These are phyloP conservation scores for Ramichloridium luteum DNA, from an alignment of 2,329 filamentous ascomycete species.

Conservation along the genomic window DNA sequence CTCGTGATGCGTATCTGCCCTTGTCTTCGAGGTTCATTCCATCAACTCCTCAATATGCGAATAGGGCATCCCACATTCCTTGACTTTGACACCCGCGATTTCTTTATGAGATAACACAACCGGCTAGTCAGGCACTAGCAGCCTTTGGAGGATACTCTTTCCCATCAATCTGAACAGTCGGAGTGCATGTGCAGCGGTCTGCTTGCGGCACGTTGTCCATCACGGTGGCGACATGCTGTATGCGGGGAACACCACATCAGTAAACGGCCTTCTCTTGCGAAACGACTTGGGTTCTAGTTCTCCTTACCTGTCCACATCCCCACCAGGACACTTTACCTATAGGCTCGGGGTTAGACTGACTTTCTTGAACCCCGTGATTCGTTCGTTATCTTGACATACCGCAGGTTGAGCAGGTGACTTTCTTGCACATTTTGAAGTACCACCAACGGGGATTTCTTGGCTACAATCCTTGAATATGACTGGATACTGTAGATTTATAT, in stretches of 20 bases:
- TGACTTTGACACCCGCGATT: too few relatives aligned
- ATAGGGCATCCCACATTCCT: too few relatives aligned
- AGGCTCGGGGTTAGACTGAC: slow-evolving; percentile 6
- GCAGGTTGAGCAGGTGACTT: slow-evolving; percentile 50
- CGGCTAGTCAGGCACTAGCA: too few relatives aligned
- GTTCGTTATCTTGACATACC: slow-evolving; percentile 34
- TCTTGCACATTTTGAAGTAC: slow-evolving; percentile 55
- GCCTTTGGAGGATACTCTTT: slow-evolving; percentile 51
- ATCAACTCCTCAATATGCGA: too few relatives aligned
- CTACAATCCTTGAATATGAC: too few relatives aligned
- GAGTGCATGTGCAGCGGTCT: slow-evolving; percentile 54
- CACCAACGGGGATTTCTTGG: too few relatives aligned
- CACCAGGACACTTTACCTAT: slow-evolving; percentile 24
- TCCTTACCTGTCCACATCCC: slow-evolving; percentile 19
- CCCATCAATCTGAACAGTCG: slow-evolving; percentile 48
- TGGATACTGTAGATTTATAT: too few relatives aligned
- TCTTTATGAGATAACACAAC: too few relatives aligned
- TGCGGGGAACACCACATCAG: slow-evolving; percentile 1
- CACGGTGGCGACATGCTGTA: slow-evolving; percentile 46
- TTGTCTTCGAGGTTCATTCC: too few relatives aligned
- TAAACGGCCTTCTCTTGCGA: too few relatives aligned
- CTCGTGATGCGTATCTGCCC: too few relatives aligned
- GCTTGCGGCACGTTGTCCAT: slow-evolving; percentile 46
- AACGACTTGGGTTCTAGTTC: too few relatives aligned
- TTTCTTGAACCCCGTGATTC: slow-evolving; percentile 1